Base-by-base conservation (phyloP, 2,329 filamentous ascomycete genomes). In the Colletotrichum acutatum region DNA sequence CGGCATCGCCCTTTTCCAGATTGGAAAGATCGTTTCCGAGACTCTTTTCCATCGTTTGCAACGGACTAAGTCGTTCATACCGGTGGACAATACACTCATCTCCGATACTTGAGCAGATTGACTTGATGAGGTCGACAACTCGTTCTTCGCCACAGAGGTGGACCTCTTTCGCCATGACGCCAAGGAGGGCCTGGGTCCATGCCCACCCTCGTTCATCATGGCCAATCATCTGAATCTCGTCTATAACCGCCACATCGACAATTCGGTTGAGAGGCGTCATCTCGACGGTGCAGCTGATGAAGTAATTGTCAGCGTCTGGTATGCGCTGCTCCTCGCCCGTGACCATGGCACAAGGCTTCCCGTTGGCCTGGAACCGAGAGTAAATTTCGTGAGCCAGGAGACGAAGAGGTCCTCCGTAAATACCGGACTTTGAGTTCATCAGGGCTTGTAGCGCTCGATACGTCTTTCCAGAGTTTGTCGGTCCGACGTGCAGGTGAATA, bases 151-250 rank as follows among this genome's bases (percentile, higher is more conserved):
- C 97, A 80, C 97, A 99, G 0, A 99, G 87, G 83, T 99, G 97
- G 6, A 99, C 86, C 80, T 99, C 97, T 77, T 92, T 92, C 5
- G 95, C 97, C 82, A 93, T 92, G 1, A 98, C 88, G 46, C 97
- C 97, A 5, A 99, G 86, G 16, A 98, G 86, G 2, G 97, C 97
- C 77, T 95, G 91, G 1, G 95, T 98, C 97, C 97, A 99, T 2
- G 95, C 95, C 92, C 93, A 97, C 1, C 97, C 97, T 77, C 97
- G 92, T 0, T 94, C 90, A 0, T 81, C 74, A 78, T 95, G 92
- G 19, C 90, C 92, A 76, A 99, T 94, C 97, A 99, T 98, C 83
- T 99, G 97, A 70, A 99, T 98, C 84, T 99, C 97, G 79, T 99
- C 97, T 75, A 99, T 96, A 76, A 99, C 96, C 1, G 95, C 96